These are phyloP conservation scores for Coemansia sp. DNA, from an alignment of 192 early-diverging fungal genomes.

Conservation along the genomic window DNA sequence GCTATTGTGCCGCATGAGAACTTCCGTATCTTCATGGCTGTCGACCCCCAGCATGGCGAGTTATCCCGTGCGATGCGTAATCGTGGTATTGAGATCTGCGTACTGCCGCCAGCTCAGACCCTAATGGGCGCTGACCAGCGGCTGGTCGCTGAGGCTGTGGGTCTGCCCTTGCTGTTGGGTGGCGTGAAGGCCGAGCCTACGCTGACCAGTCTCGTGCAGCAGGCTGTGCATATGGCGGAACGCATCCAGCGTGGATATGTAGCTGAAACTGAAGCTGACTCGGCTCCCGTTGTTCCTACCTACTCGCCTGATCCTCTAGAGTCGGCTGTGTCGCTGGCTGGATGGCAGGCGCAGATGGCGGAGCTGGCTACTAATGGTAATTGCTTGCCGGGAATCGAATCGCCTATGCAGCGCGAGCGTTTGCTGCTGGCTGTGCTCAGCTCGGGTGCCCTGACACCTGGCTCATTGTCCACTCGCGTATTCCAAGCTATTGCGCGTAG, in stretches of 20 bases:
- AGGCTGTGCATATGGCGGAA: conserved; percentile 32
- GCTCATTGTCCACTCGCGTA: not conserved
- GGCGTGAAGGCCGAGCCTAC: not conserved
- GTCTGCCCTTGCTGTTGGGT: conserved; percentile 15
- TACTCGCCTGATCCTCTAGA: conserved; percentile 16
- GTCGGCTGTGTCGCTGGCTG: conserved; percentile 9
- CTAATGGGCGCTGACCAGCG: conserved; percentile 12
- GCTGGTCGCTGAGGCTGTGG: conserved; percentile 14
- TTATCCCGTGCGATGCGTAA: conserved; percentile 97
- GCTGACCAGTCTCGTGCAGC: conserved; percentile 28
- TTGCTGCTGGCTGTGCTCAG: conserved; percentile 32
- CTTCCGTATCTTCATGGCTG: conserved; percentile 95
- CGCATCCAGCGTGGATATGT: conserved; percentile 40
- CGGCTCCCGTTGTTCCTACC: not conserved
- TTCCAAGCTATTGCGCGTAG: conserved; percentile 8
- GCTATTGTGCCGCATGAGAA: conserved; percentile 80
- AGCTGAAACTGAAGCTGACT: not conserved
- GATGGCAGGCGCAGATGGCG: conserved; percentile 34
- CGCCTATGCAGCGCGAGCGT: conserved; percentile 9
- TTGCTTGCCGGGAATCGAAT: not conserved
- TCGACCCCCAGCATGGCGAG: conserved; percentile 90
- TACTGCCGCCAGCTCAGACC: conserved; percentile 17
- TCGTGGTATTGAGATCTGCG: conserved; percentile 88
- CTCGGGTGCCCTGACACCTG: conserved; percentile 12
- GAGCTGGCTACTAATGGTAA: not conserved